A percentile compares a stretch with the other conserved stretches of the same genome.
These are phyloP conservation scores for Cornus kousa DNA, from an alignment of 148 eudicot species.

Conservation along the genomic window DNA sequence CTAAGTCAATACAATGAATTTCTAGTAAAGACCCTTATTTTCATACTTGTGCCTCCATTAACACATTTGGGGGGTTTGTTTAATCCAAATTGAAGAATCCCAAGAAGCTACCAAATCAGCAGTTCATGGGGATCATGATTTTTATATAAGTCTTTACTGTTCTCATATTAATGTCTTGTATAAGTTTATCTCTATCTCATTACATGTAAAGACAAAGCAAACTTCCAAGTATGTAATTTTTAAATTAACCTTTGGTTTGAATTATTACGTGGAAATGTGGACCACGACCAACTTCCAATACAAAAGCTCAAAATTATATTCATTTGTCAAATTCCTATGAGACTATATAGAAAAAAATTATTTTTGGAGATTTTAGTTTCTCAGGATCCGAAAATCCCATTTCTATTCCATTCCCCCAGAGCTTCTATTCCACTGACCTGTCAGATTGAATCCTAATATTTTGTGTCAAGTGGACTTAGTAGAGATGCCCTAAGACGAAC, in stretches of 20 bases:
- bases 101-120: slow-evolving; percentile 35
- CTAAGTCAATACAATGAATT: slow-evolving; percentile 32
- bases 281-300: slow-evolving; percentile 24
- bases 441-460: slow-evolving; percentile 27
- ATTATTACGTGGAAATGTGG: slow-evolving; percentile 23
- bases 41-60: slow-evolving; percentile 18
- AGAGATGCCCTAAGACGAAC: background rate
- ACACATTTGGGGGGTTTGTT: background rate
- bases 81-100: slow-evolving; percentile 41
- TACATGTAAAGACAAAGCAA: slow-evolving; percentile 24
- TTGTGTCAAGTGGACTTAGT: background rate
- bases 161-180: background rate
- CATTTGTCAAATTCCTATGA: slow-evolving; percentile 23
- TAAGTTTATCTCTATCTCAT: background rate
- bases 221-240: slow-evolving; percentile 12
- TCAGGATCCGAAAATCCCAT: slow-evolving; percentile 38
- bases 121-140: slow-evolving; percentile 43
- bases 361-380: slow-evolving; percentile 13
- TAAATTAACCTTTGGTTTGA: slow-evolving; percentile 14
- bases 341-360: background rate
- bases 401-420: slow-evolving; percentile 58
- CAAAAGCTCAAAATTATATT: slow-evolving; percentile 33
- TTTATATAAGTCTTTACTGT: slow-evolving; percentile 15
- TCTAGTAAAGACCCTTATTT: background rate
- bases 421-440: slow-evolving; percentile 63